These are phyloP conservation scores for Trametopsis cervina DNA, from an alignment of 768 basidiomycete species.

Conservation along the genomic window DNA sequence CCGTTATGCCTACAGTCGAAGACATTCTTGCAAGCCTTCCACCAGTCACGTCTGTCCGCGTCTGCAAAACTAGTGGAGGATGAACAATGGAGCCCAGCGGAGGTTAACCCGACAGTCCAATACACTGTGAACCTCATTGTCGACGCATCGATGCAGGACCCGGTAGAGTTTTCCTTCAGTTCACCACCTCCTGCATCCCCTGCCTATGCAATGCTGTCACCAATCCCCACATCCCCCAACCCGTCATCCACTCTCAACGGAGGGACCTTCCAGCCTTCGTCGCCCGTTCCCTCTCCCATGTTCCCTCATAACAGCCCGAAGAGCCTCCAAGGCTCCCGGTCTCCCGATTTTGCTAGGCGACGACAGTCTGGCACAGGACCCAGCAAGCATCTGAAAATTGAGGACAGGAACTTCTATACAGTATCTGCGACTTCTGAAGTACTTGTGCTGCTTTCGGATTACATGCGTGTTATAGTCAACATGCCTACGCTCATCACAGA, in stretches of 20 bases:
- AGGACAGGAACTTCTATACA: conserved; percentile 73
- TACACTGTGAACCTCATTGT: conserved; percentile 66
- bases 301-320: conserved; percentile 11
- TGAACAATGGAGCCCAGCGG: conserved; percentile 85
- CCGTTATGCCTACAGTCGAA: conserved; percentile 54
- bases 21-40: conserved; percentile 79
- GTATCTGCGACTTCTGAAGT: conserved; percentile 82
- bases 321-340: conserved; percentile 11
- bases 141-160: conserved; percentile 77
- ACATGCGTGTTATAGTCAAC: conserved; percentile 83
- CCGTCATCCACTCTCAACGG: conserved; percentile 13
- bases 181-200: conserved; percentile 17
- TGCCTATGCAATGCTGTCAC: conserved; percentile 7
- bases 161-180: conserved; percentile 53
- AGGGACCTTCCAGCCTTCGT: conserved; percentile 10
- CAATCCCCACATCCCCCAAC: conserved; percentile 16
- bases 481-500: conserved; percentile 87
- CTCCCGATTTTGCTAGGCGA: conserved; percentile 8
- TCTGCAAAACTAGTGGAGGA: conserved; percentile 86
- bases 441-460: conserved; percentile 70
- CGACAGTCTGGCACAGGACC: conserved; percentile 14
- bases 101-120: conserved; percentile 64
- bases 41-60: conserved; percentile 49
- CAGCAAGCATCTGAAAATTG: conserved; percentile 54
- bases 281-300: conserved; percentile 23